Conservation (phyloP, 306 rosid genomes). For the Ammopiptanthus mongolicus region DNA sequence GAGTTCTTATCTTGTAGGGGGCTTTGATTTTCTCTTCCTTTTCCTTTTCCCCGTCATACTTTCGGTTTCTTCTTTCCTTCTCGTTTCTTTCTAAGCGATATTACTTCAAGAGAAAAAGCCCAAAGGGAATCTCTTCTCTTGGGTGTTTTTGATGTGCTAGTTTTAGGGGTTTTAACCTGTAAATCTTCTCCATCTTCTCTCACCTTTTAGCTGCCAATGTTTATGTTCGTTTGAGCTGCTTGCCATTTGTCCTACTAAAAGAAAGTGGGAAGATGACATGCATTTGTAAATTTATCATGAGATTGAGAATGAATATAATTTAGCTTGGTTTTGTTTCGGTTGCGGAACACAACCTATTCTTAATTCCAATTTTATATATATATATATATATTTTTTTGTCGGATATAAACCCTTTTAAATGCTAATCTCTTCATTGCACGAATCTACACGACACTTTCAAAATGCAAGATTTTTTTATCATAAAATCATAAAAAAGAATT, state of each 20-base stretch:
- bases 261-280: constrained; percentile 18
- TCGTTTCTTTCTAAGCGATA: not conserved
- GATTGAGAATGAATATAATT: constrained; percentile 5
- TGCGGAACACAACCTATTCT: not conserved
- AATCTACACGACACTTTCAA: too few relatives aligned
- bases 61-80: not conserved
- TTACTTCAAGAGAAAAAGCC: constrained; percentile 41
- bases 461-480: too few relatives aligned
- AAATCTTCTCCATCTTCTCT: constrained; percentile 13
- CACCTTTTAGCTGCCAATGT: not conserved
- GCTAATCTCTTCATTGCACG: too few relatives aligned
- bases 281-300: constrained; percentile 36
- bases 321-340: not conserved
- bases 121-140: constrained; percentile 39
- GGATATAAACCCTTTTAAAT: too few relatives aligned
- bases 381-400: too few relatives aligned
- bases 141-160: constrained; percentile 47
- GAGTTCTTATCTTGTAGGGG: constrained; percentile 29
- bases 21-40: not conserved
- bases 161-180: constrained; percentile 43
- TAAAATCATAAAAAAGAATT: too few relatives aligned
- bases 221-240: not conserved
- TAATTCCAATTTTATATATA: not conserved
- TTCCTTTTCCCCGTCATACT: not conserved
- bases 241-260: constrained; percentile 29